Percentiles rank a stretch among this genome's conserved stretches.
These are phyloP conservation scores for Mycena sanguinolenta DNA, from an alignment of 768 basidiomycete genomes.

Conservation along the genomic window DNA sequence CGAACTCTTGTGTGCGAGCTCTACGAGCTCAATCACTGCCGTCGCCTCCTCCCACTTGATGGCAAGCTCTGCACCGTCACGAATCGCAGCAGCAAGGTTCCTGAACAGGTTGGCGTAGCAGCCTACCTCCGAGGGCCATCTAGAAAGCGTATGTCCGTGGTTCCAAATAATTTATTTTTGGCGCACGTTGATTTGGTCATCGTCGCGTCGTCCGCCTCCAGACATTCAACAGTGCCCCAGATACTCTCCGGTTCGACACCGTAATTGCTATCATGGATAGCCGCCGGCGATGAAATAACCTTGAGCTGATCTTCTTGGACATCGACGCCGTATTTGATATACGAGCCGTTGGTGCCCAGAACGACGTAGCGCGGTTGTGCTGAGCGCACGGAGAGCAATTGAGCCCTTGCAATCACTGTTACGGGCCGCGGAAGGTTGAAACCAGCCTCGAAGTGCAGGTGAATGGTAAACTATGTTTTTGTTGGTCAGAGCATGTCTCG, in stretches of 20 bases:
- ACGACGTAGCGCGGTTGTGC: constrained; percentile 80
- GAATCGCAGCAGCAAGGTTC: constrained; percentile 75
- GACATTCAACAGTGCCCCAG: constrained; percentile 73
- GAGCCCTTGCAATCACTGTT: constrained; percentile 76
- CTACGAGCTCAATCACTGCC: constrained; percentile 81
- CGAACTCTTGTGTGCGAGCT: constrained; percentile 78
- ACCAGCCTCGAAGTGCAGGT: constrained; percentile 63
- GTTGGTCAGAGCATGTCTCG: constrained; percentile 2
- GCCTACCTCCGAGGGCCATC: constrained; percentile 77
- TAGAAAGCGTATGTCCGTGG: constrained; percentile 44
- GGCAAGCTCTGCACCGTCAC: constrained; percentile 62
- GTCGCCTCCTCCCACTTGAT: constrained; percentile 84
- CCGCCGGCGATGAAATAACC: constrained; percentile 60
- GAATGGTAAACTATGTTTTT: constrained; percentile 62
- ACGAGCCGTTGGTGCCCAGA: constrained; percentile 80
- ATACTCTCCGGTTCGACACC: constrained; percentile 75
- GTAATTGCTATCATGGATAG: constrained; percentile 60
- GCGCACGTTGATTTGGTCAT: constrained; percentile 52
- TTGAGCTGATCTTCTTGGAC: constrained; percentile 85
- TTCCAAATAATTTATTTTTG: constrained; percentile 9
- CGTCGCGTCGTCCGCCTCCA: constrained; percentile 61
- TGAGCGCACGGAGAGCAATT: constrained; percentile 75
- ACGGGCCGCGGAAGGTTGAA: constrained; percentile 63
- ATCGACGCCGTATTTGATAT: constrained; percentile 82
- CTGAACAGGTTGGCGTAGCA: constrained; percentile 73